Percentiles rank a stretch among this genome's conserved stretches.
phyloP scores from a whole-genome alignment of 148 eudicot genomes.

The Spergularia marina region DNA sequence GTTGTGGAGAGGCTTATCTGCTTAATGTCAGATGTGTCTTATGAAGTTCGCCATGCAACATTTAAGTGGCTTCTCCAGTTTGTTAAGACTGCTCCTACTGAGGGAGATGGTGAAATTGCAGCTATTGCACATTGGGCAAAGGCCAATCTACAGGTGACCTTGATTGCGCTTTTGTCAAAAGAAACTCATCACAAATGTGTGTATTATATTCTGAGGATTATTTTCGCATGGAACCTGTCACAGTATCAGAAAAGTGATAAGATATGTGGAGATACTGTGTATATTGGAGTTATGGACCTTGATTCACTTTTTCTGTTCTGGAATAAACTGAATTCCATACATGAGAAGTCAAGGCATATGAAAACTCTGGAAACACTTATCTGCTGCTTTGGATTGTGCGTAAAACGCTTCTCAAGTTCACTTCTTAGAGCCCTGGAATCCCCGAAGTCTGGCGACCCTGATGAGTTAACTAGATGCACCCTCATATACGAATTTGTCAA shows the following conservation, averaged over 20 bases:
- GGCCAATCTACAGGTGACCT: conserved; percentile 53
- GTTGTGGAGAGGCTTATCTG: conserved; percentile 49
- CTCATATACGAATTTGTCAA: conserved; percentile 44
- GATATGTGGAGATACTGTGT: conserved; percentile 24
- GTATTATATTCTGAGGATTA: conserved; percentile 65
- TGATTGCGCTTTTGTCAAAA: conserved; percentile 46
- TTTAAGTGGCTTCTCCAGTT: conserved; percentile 80
- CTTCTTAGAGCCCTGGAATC: conserved; percentile 17
- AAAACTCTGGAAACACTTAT: conserved; percentile 70
- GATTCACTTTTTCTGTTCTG: conserved; percentile 59
- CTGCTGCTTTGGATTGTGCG: conserved; percentile 67
- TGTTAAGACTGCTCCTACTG: conserved; percentile 42
- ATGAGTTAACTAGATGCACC: conserved; percentile 30
- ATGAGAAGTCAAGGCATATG: conserved; percentile 52
- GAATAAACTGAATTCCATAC: conserved; percentile 61
- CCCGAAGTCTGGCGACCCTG: conserved; percentile 21
- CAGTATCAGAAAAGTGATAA: conserved; percentile 37
- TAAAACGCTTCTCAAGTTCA: conserved; percentile 34
- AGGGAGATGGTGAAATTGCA: conserved; percentile 29
- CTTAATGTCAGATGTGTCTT: conserved; percentile 69
- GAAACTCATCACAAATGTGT: conserved; percentile 81
- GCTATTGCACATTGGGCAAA: conserved; percentile 42
- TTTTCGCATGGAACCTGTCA: conserved; percentile 70
- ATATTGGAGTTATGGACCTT: conserved; percentile 55
- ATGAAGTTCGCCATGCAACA: conserved; percentile 87